Evolutionary conservation across 31 red algal species (phyloP).

Genomic region (Odonthalia washingtoniensis): DNA sequence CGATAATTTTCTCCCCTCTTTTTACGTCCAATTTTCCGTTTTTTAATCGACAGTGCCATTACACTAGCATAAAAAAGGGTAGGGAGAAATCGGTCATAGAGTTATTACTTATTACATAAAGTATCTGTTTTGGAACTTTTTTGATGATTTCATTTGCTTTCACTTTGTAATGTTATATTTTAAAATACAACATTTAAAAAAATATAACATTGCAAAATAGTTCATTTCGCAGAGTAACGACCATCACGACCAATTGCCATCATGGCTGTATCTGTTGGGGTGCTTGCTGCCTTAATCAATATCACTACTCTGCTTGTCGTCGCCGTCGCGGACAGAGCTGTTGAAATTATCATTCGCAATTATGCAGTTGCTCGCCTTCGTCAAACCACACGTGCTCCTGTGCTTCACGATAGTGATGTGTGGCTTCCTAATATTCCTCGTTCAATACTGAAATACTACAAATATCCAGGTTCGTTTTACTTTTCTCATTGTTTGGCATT

Average conservation of each 20-base stretch:
- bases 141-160: no score
- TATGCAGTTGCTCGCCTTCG: constrained; percentile 32
- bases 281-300: constrained; percentile 35
- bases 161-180: no score
- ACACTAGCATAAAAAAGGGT: no score
- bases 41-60: no score
- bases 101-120: no score
- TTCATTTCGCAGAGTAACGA: background rate
- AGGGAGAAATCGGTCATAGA: no score
- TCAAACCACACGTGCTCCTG: constrained; percentile 9
- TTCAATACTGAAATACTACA: constrained; percentile 38
- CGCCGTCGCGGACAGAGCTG: constrained; percentile 32
- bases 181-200: no score
- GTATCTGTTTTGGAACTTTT: no score
- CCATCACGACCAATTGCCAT: background rate
- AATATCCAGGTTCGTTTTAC: constrained; percentile 40
- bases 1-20: no score
- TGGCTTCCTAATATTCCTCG: constrained; percentile 43
- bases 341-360: constrained; percentile 29
- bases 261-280: constrained; percentile 31
- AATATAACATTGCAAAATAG: no score
- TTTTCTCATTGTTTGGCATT: background rate
- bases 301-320: constrained; percentile 17
- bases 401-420: constrained; percentile 52
- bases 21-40: no score